A percentile compares a stretch with the other conserved stretches of the same genome.
These are phyloP conservation scores for Platismatia glauca DNA, from an alignment of 495 filamentous ascomycete genomes.

Conservation along the genomic window DNA sequence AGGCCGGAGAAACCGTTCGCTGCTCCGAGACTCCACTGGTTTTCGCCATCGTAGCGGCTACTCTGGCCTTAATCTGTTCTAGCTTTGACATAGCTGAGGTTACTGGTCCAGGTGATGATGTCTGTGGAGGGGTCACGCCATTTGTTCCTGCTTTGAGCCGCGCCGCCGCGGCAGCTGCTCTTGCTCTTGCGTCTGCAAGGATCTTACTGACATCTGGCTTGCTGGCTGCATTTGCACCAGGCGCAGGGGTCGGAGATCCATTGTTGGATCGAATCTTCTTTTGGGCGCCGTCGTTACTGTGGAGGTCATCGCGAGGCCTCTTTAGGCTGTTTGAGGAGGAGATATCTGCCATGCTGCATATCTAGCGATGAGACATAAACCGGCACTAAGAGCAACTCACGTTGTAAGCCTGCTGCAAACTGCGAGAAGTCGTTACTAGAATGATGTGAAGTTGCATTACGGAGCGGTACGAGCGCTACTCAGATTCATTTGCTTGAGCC, in stretches of 20 bases:
- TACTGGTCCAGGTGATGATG: slow-evolving; percentile 36
- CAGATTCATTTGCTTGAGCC: too few species aligned
- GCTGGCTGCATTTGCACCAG: slow-evolving; percentile 31
- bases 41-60: slow-evolving; percentile 64
- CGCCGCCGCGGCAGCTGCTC: slow-evolving; percentile 51
- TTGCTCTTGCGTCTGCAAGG: slow-evolving; percentile 54
- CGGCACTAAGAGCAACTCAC: slow-evolving; percentile 8
- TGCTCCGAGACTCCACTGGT: slow-evolving; percentile 35
- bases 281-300: slow-evolving; percentile 34
- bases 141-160: slow-evolving; percentile 39
- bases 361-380: slow-evolving; percentile 19
- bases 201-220: slow-evolving; percentile 52
- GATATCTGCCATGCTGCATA: slow-evolving; percentile 42
- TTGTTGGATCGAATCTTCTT: slow-evolving; percentile 52
- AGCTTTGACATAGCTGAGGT: slow-evolving; percentile 39
- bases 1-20: slow-evolving; percentile 31
- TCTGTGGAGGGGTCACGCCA: slow-evolving; percentile 27
- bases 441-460: too few species aligned
- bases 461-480: too few species aligned
- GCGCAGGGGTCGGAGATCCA: slow-evolving; percentile 44
- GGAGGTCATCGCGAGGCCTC: slow-evolving; percentile 46
- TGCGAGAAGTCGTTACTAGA: too few species aligned
- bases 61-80: slow-evolving; percentile 70
- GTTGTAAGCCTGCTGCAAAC: slow-evolving; percentile 1
- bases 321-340: slow-evolving; percentile 44